Base-by-base conservation (phyloP, 768 basidiomycete genomes). In the Xanthoconium purpureum region DNA sequence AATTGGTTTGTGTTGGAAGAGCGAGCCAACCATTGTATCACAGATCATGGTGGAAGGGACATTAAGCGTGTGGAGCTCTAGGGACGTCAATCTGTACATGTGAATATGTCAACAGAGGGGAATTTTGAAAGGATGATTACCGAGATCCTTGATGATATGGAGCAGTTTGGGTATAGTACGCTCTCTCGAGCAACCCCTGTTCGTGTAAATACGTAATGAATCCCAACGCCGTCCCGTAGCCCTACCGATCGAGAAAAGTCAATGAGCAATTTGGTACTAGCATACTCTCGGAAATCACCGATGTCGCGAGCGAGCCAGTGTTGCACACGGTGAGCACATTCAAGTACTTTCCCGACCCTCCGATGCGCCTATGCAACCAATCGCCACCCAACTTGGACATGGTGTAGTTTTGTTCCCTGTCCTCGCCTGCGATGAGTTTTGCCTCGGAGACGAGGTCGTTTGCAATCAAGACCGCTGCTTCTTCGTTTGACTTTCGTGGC, bases 321-420 rank as follows among this genome's bases (percentile, higher is more conserved):
- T 98, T 98, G 75, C 95, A 98, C 12, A 98, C 92, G 15, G 95
- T 97, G 71, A 97, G 75, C 18, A 96, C 83, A 66, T 91, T 94
- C 55, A 97, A 71, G 38, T 75, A 79, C 44, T 75, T 75, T 29
- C 74, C 75, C 17, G 76, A 68, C 8, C 68, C 71, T 35, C 60
- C 61, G 33, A 68, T 59, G 35, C 59, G 61, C 39, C 83, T 72
- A 37, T 86, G 67, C 37, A 97, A 75, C 95, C 95, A 98, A 35
- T 90, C 85, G 3, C 88, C 94, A 28, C 94, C 94, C 72, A 83
- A 78, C 63, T 83, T 83, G 11, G 90, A 82, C 91, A 98, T 98
- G 60, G 77, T 73, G 69, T 84, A 85, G 75, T 95, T 95, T 65
- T 95, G 77, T 42, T 83, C 89, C 52, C 93, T 81, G 74, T 98